Evolutionary conservation across 441 rosid genomes (phyloP).

Genomic region (Hura crepitans): DNA sequence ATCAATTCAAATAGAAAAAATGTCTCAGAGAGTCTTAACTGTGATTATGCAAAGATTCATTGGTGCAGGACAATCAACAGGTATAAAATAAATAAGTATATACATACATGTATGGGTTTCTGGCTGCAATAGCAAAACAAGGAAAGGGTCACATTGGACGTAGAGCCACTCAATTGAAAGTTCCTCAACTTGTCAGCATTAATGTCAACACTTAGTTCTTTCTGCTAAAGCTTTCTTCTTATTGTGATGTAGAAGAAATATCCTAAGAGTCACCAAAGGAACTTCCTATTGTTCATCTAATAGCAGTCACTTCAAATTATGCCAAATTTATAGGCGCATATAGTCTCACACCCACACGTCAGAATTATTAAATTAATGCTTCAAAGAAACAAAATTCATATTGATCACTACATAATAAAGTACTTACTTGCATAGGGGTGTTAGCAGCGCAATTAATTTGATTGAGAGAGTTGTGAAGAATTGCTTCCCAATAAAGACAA

Average conservation of each 20-base stretch:
- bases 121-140: slow-evolving; percentile 3
- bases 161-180: neutral
- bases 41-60: neutral
- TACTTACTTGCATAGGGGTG: slow-evolving; percentile 33
- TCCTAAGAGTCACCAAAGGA: neutral
- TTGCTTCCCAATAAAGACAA: slow-evolving; percentile 27
- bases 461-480: slow-evolving; percentile 31
- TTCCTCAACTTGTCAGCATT: neutral
- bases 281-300: neutral
- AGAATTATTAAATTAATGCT: neutral
- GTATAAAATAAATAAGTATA: neutral
- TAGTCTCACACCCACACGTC: neutral
- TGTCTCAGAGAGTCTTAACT: neutral
- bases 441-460: slow-evolving; percentile 29
- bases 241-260: neutral
- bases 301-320: neutral
- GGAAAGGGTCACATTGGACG: neutral
- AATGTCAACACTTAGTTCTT: neutral
- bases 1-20: neutral
- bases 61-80: neutral
- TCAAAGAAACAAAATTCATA: slow-evolving; percentile 3
- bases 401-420: slow-evolving; percentile 5
- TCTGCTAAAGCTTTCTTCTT: neutral
- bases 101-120: neutral
- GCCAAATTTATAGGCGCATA: neutral